Evolutionary conservation across 192 early-diverging fungal genomes (phyloP), one percentile per base, ranked within the genome.

Genomic region (Helicostylum pulchrum): DNA sequence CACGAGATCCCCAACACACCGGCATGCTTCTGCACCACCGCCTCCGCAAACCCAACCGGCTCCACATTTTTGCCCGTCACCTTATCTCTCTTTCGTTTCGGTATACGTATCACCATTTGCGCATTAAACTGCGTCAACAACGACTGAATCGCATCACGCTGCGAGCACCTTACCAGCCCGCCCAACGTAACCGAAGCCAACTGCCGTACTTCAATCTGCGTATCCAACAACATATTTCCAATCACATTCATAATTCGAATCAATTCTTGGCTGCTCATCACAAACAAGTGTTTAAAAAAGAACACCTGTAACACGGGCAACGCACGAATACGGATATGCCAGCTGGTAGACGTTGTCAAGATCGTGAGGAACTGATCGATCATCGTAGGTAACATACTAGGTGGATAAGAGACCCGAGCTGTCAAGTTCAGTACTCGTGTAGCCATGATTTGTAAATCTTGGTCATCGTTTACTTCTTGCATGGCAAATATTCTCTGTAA

Each of bases 1-100:
- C 89, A 88, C 12, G 92, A 83, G n/a, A 98, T 73, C 0, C 95
- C 96, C 57, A 98, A 75, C n/a, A 92, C 92, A 15, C 89, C 93
- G 0, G 90, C 88, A 77, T 98, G 96, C 11, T 92, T 82, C 15
- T 80, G 83, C 42, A 88, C 74, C 0, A 97, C 57, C 0, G 85
- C 77, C 6, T 83, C 80, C 1, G 69, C 62, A 56, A 78, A 87
- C 0, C 81, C 87, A 67, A 65, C 52, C 43, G 81, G 72, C 32
- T 66, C 21, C 20, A 60, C 51, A 44, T 64, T 59, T 21, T 69
- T 64, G 21, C 66, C 64, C 30, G 71, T 53, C 3, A 64, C 56
- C 7, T 55, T 61, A 21, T 79, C 65, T 19, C 81, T 69, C 21
- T 76, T 75, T 7, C 81, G 75, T 34, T 61, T 55, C 3, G 85